Base-by-base conservation (phyloP, 2,329 filamentous ascomycete species). In the Hypoxylon sp. region DNA sequence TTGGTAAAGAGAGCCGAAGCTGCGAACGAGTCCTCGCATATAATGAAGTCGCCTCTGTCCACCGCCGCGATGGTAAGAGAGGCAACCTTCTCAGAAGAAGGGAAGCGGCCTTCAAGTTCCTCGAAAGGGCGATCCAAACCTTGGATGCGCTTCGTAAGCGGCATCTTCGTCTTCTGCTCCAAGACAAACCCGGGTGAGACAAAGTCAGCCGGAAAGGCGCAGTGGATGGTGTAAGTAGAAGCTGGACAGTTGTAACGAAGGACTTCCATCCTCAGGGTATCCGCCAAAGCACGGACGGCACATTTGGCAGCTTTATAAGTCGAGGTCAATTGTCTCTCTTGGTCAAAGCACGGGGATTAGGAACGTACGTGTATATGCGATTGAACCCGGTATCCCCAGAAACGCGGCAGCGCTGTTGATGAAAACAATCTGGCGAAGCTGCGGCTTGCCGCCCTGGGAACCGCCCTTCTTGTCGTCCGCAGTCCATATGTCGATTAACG, bases 91-190 rank as follows among this genome's bases (percentile, higher is more conserved):
- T 70, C 70, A 2, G 68, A 64, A 4, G 65, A 71, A 1, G 72
- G 72, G 26, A 65, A 72, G 1, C 49, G 47, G 6, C 59, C 60
- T 50, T 68, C 48, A 0, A 73, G 65, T 30, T 68, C 59, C 17
- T 64, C 62, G 26, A 68, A 41, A 3, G 61, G 37, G 2, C 46
- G 56, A 8, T 64, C 58, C 4, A 67, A 61, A 0, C 71, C 72
- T 60, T 75, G 66, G 4, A 74, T 70, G 3, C 67, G 70, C 61
- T 74, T 74, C 0, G 73, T 74, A 6, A 74, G 53, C 6, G 50
- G 52, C 4, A 71, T 67, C 63, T 74, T 73, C 17, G 67, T 68
- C 28, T 71, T 65, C 59, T 74, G 73, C 60, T 75, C 72, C 30
- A 69, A 50, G 2, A 71, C 48, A 19, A 74, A 73, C 1, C 64